Conservation (phyloP, 2,329 filamentous ascomycete species). For the Microdochium nivale region DNA sequence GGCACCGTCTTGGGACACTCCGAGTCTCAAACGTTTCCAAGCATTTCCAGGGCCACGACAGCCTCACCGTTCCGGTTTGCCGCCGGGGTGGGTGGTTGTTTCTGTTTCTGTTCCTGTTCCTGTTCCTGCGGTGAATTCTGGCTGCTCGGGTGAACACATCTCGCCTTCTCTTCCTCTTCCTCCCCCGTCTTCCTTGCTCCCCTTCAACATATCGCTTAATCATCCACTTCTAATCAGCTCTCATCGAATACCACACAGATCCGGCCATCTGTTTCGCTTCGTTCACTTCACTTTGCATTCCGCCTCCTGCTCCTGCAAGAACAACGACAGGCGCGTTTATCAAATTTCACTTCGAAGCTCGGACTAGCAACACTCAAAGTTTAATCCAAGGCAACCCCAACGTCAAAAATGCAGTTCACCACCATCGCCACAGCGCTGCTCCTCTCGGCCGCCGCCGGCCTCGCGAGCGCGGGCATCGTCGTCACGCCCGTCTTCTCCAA, state of each 20-base stretch:
- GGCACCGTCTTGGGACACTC: too few relatives aligned
- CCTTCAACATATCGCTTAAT: not conserved
- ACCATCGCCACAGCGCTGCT: not conserved
- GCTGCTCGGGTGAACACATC: not conserved
- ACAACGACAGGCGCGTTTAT: too few relatives aligned
- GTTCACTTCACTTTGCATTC: not conserved
- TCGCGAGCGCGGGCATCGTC: conserved; percentile 44
- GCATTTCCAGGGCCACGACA: too few relatives aligned
- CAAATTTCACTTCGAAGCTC: too few relatives aligned
- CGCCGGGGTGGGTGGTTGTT: too few relatives aligned
- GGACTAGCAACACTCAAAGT: too few relatives aligned
- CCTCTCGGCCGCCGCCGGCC: conserved; percentile 23
- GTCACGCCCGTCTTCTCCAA: conserved; percentile 42
- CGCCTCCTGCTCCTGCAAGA: not conserved
- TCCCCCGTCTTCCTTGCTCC: not conserved
- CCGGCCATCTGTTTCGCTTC: not conserved
- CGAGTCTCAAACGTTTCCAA: too few relatives aligned
- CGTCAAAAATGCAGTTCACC: not conserved
- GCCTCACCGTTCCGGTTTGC: too few relatives aligned
- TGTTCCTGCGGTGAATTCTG: too few relatives aligned
- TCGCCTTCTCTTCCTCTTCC: not conserved
- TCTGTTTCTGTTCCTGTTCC: too few relatives aligned
- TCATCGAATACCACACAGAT: not conserved
- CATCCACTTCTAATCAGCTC: not conserved
- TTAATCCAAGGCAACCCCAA: not conserved